Percentiles rank a stretch among this genome's conserved stretches.
Evolutionary conservation across 208 protist genomes (phyloP).

Genomic region (Trypanosoma congolense): DNA sequence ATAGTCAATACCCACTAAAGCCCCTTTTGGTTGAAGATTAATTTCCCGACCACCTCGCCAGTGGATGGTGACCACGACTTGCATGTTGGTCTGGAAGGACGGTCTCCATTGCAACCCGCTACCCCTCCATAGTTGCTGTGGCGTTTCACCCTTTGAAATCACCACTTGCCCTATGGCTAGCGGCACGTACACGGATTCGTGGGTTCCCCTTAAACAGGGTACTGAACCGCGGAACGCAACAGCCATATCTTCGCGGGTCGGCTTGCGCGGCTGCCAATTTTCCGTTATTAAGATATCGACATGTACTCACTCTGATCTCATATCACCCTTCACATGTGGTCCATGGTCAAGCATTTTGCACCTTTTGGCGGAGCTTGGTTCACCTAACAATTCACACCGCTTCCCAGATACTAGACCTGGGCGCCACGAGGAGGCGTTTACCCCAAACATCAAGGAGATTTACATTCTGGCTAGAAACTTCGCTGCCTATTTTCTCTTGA

Average conservation of each 20-base stretch:
- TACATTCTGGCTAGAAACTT: too few species aligned
- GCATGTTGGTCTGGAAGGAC: constrained; percentile 1
- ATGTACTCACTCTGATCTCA: not conserved
- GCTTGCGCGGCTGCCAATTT: not conserved
- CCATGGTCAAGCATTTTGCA: not conserved
- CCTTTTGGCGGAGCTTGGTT: not conserved
- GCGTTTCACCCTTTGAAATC: too few species aligned
- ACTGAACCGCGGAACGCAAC: not conserved
- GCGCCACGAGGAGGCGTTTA: not conserved
- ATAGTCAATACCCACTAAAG: not conserved
- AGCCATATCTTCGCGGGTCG: not conserved
- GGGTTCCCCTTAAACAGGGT: not conserved
- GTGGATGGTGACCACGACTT: not conserved
- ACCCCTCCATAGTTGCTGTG: too few species aligned
- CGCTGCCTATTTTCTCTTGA: too few species aligned
- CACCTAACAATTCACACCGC: not conserved
- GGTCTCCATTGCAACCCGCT: too few species aligned
- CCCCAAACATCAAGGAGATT: constrained; percentile 1
- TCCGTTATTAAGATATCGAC: not conserved
- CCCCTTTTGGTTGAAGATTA: not conserved
- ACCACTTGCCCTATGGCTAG: too few species aligned
- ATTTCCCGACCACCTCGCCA: constrained; percentile 1
- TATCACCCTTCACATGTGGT: not conserved
- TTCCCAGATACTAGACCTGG: not conserved
- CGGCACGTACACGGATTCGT: not conserved